Conservation (phyloP, 2,329 filamentous ascomycete genomes). For the Colletotrichum tanaceti region DNA sequence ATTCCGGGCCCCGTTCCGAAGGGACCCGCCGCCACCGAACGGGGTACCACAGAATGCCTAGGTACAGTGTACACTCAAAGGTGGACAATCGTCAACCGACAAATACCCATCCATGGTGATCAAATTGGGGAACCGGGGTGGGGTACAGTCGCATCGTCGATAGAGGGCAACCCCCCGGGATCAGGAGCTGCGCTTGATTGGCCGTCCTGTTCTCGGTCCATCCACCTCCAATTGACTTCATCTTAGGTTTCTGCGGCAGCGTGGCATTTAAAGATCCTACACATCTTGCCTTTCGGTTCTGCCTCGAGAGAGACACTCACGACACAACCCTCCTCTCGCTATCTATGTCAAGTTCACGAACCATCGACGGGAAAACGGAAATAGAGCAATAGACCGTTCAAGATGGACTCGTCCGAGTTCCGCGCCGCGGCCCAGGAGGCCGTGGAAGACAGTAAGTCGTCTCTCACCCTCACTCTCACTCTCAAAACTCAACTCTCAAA, state of each 20-base stretch:
- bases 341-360: too few relatives aligned
- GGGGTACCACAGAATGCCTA: too few relatives aligned
- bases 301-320: background rate
- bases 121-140: too few relatives aligned
- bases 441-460: slow-evolving; percentile 83
- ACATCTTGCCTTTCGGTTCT: background rate
- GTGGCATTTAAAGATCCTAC: background rate
- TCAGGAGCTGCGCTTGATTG: slow-evolving; percentile 1
- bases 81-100: too few relatives aligned
- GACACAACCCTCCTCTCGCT: too few relatives aligned
- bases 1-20: slow-evolving; percentile 6
- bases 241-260: background rate
- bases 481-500: background rate
- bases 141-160: background rate
- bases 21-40: background rate
- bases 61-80: background rate
- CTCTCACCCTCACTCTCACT: background rate
- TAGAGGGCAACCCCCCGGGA: too few relatives aligned
- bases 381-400: background rate
- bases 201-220: slow-evolving; percentile 1
- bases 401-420: slow-evolving; percentile 85
- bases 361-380: background rate
- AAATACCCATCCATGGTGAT: too few relatives aligned
- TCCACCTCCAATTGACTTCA: slow-evolving; percentile 30
- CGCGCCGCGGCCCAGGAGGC: slow-evolving; percentile 79